Percentiles rank a stretch among this genome's conserved stretches.
Conservation (phyloP, 306 rosid genomes). For the Senna siamea region DNA sequence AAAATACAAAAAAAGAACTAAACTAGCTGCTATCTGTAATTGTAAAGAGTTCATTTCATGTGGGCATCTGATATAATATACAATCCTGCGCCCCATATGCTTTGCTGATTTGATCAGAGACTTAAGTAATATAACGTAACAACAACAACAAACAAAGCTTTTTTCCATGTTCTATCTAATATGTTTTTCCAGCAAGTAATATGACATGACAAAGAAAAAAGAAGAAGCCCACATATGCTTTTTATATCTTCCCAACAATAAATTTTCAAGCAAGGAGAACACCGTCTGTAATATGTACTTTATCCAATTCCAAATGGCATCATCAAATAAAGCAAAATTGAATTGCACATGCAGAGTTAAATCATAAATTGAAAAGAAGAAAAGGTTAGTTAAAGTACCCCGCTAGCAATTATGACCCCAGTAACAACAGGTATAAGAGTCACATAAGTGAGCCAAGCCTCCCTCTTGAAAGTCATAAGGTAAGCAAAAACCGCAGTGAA, state of each 20-base stretch:
- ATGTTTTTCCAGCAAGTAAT: no score
- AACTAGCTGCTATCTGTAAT: conserved; percentile 21
- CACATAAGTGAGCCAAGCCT: conserved; percentile 93
- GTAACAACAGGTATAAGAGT: conserved; percentile 93
- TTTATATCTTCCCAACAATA: conserved; percentile 19
- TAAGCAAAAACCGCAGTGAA: conserved; percentile 97
- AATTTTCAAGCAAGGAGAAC: conserved; percentile 22
- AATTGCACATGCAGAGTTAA: not conserved
- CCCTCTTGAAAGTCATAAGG: conserved; percentile 82
- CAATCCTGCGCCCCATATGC: not conserved
- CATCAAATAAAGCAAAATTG: conserved; percentile 28
- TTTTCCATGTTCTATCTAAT: no score
- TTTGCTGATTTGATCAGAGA: not conserved
- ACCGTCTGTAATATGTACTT: not conserved
- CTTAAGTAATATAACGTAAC: not conserved
- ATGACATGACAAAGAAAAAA: not conserved
- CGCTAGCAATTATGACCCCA: conserved; percentile 96
- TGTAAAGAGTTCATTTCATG: conserved; percentile 11
- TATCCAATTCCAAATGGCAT: not conserved
- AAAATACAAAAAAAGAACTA: conserved; percentile 29
- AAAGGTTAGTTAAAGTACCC: conserved; percentile 55
- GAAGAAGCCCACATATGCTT: conserved; percentile 6
- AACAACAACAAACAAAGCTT: no score
- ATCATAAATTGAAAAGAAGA: not conserved
- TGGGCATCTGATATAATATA: not conserved